These are phyloP conservation scores for Colletotrichum lentis DNA, from an alignment of 2,329 filamentous ascomycete species.

Conservation along the genomic window DNA sequence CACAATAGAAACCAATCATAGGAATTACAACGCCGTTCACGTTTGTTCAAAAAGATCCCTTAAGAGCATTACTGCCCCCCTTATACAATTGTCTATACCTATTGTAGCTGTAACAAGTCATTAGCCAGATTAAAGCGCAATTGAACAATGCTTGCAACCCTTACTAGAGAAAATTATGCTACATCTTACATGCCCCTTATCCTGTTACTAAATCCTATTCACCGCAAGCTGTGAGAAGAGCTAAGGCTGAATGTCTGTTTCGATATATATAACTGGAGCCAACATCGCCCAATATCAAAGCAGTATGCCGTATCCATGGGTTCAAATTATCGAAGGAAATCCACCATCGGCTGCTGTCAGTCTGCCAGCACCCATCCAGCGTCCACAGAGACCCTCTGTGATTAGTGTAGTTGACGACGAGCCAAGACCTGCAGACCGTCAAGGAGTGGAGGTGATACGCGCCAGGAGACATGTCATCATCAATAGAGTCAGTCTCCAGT, in stretches of 20 bases:
- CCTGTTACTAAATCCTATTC: not conserved
- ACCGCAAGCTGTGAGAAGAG: not conserved
- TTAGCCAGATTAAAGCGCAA: too few relatives aligned
- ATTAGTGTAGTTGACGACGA: conserved; percentile 1
- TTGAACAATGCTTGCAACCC: too few relatives aligned
- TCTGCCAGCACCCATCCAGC: not conserved
- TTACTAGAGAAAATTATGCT: not conserved
- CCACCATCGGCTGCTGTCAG: conserved; percentile 5
- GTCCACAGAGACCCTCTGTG: conserved; percentile 1
- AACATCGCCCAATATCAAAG: not conserved
- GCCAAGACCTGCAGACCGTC: not conserved
- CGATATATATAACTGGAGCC: not conserved
- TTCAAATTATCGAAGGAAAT: conserved; percentile 10
- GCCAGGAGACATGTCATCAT: conserved; percentile 1
- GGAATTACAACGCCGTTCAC: too few relatives aligned
- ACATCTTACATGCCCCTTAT: not conserved
- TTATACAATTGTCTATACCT: too few relatives aligned
- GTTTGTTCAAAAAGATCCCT: too few relatives aligned
- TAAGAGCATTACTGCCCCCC: too few relatives aligned
- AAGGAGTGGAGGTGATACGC: conserved; percentile 1
- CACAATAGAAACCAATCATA: too few relatives aligned
- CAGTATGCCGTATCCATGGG: conserved; percentile 5
- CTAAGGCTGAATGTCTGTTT: not conserved
- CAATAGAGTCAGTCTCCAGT: not conserved
- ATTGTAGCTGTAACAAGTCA: too few relatives aligned